Conservation (phyloP, 768 basidiomycete species). For the Lactarius akahatsu region DNA sequence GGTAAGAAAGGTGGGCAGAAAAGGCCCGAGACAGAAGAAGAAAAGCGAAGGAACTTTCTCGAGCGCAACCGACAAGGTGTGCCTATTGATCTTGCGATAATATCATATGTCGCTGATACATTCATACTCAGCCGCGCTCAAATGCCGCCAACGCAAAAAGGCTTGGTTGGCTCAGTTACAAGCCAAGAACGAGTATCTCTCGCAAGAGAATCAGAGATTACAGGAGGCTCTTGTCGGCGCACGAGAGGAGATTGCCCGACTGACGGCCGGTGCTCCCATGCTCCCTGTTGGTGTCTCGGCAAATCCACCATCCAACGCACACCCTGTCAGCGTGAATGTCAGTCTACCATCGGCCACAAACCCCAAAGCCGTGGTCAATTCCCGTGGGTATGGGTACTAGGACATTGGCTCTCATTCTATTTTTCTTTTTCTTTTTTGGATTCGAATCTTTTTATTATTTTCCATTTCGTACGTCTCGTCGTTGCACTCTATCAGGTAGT, state of each 20-base stretch:
- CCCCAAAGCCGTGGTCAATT: conserved; percentile 14
- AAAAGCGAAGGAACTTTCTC: conserved; percentile 94
- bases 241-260: conserved; percentile 87
- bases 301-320: conserved; percentile 18
- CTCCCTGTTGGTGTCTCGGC: conserved; percentile 13
- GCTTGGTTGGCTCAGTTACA: conserved; percentile 94
- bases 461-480: conserved; percentile 18
- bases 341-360: conserved; percentile 18
- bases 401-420: neutral
- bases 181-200: conserved; percentile 87
- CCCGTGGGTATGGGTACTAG: conserved; percentile 29
- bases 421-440: conserved; percentile 11
- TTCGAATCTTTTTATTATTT: conserved; percentile 25
- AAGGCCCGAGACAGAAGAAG: conserved; percentile 96
- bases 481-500: conserved; percentile 20
- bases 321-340: conserved; percentile 29
- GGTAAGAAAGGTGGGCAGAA: conserved; percentile 44
- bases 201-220: conserved; percentile 94
- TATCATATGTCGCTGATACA: conserved; percentile 19
- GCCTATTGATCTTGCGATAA: conserved; percentile 29
- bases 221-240: conserved; percentile 82
- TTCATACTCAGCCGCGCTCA: conserved; percentile 74
- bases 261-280: conserved; percentile 46
- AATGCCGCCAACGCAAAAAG: conserved; percentile 99
- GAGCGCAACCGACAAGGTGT: conserved; percentile 96